Percentiles rank a stretch among this genome's conserved stretches.
phyloP scores from a whole-genome alignment of 768 basidiomycete genomes.

The Imleria badia region DNA sequence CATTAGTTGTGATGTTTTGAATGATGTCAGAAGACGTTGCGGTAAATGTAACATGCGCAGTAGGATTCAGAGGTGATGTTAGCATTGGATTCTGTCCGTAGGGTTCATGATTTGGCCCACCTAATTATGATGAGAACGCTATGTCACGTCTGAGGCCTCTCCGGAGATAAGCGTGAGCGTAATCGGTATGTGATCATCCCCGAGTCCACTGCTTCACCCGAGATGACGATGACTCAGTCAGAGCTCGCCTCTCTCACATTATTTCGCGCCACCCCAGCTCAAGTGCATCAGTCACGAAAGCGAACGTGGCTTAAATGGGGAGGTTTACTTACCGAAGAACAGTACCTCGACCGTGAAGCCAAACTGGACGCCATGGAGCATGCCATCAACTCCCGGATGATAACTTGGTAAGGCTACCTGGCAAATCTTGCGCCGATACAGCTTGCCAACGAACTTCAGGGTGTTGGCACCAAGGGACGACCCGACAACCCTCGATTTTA shows the following conservation, averaged over 20 bases:
- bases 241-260: slow-evolving; percentile 37
- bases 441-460: slow-evolving; percentile 35
- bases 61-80: no score
- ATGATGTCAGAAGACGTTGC: no score
- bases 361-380: slow-evolving; percentile 43
- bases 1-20: no score
- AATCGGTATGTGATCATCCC: not conserved
- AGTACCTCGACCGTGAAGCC: slow-evolving; percentile 45
- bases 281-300: slow-evolving; percentile 42
- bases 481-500: slow-evolving; percentile 51
- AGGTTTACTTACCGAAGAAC: slow-evolving; percentile 40
- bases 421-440: not conserved
- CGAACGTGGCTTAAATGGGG: slow-evolving; percentile 45
- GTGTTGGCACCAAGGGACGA: slow-evolving; percentile 54
- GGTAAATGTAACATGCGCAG: no score
- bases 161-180: no score
- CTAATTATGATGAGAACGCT: no score
- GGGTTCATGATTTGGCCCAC: no score
- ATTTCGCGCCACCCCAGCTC: slow-evolving; percentile 48
- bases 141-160: no score
- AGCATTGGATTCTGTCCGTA: no score
- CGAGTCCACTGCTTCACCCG: not conserved
- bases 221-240: slow-evolving; percentile 11
- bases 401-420: slow-evolving; percentile 46
- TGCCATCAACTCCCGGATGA: slow-evolving; percentile 44